Evolutionary conservation across 805 yeast species (phyloP).

Genomic region (Candida glaebosa): DNA sequence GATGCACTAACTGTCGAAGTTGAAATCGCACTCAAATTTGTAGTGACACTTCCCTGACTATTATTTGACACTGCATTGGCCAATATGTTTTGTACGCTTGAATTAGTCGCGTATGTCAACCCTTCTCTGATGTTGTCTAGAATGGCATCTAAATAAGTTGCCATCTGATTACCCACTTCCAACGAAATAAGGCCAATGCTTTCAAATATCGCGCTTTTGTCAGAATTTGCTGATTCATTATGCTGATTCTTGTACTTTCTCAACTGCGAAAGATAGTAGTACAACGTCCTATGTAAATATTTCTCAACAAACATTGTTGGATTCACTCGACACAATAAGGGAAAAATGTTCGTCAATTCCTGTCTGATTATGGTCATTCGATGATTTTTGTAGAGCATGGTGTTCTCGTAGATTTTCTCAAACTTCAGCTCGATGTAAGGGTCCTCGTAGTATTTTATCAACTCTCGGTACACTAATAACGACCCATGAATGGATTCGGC

Average conservation of each 20-base stretch:
- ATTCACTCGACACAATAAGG: conserved; percentile 76
- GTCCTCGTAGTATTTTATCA: conserved; percentile 65
- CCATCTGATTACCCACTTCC: conserved; percentile 78
- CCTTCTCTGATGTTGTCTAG: conserved; percentile 81
- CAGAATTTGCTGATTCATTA: conserved; percentile 42
- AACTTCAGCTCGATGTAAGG: conserved; percentile 67
- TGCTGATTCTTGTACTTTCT: conserved; percentile 55
- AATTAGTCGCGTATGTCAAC: conserved; percentile 39
- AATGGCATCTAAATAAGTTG: conserved; percentile 85
- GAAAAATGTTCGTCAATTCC: conserved; percentile 81
- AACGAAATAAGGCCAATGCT: conserved; percentile 83
- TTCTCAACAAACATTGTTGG: conserved; percentile 71
- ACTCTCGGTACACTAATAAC: conserved; percentile 74
- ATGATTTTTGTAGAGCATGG: conserved; percentile 72
- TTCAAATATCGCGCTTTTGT: conserved; percentile 68
- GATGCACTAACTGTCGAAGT: conserved; percentile 28
- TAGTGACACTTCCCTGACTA: conserved; percentile 8
- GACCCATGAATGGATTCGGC: conserved; percentile 85
- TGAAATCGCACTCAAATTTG: conserved; percentile 6
- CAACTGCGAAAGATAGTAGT: conserved; percentile 73
- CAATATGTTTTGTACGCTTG: conserved; percentile 37
- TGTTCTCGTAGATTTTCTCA: conserved; percentile 72
- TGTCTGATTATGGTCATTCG: conserved; percentile 71
- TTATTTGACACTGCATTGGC: conserved; percentile 34
- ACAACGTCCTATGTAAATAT: conserved; percentile 75